Base-by-base conservation (phyloP, 345 rosid genomes). In the Populus davidiana region DNA sequence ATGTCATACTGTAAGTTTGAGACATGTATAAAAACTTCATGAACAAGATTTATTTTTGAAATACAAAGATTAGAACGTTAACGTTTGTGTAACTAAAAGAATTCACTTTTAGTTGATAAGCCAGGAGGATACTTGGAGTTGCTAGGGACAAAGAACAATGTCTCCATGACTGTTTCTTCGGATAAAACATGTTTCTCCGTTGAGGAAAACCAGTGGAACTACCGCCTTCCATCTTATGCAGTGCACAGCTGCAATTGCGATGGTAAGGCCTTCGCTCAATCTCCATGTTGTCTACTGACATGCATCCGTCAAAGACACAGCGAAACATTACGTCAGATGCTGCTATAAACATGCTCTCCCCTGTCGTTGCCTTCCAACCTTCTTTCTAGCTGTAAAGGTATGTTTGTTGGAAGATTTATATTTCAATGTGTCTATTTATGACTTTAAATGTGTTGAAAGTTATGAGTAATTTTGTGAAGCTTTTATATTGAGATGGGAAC, bases 251-350 rank as follows among this genome's bases (percentile, higher is more conserved):
- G 25, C 82, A 75, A 29, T 79, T 41, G 49, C 64, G 69, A 17
- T 69, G 82, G 31, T 63, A 75, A 8, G 82, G 79, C 36, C 82
- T 69, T 16, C 76, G 67, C 59, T 70, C 75, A 14, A 70, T 75
- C 71, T 61, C 75, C 56, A 65, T 16, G 47, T 70, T 75, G 2
- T 38, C 17, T 56, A 31, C 33, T 36, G 78, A 52, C 49, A 75
- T 8, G 68, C 76, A 35, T 39, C 80, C 77, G 20, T 71, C 79
- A 8, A 70, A 80, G 49, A 76, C 72, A 38, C 59, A 71, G 9
- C 72, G 54, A 6, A 39, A 17, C 67, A 80, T 64, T 44, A 56
- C 4, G n/a, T 59, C 77, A 41, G 66, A 50, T 66, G 74, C 74
- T 73, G n/a, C n/a, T 8, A 36, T 44, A 4, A 68, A 73, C 80